Percentiles rank a stretch among this genome's conserved stretches.
Evolutionary conservation across 2,329 filamentous ascomycete species (phyloP).

Genomic region (Aspergillus candidus): DNA sequence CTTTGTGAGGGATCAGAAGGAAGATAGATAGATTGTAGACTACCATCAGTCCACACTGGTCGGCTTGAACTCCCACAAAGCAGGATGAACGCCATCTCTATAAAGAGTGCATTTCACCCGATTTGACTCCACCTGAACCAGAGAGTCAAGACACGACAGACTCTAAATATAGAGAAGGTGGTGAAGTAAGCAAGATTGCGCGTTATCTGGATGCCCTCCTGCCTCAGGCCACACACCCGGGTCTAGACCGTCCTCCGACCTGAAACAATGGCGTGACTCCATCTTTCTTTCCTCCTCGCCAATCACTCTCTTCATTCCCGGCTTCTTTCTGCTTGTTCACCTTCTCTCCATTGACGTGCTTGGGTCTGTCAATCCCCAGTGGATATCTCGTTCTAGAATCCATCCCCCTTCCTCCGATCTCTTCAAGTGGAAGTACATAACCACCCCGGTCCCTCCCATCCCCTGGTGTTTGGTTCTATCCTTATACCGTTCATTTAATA

Average conservation of each 20-base stretch:
- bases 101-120: neutral
- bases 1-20: conserved; percentile 3
- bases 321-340: neutral
- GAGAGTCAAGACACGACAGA: conserved; percentile 1
- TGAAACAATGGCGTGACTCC: conserved; percentile 2
- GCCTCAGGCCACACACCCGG: conserved; percentile 5
- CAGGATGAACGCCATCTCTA: too few species aligned
- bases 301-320: neutral
- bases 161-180: conserved; percentile 7
- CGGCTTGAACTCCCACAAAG: neutral
- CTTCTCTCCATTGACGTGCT: conserved; percentile 1
- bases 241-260: neutral
- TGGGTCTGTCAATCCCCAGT: neutral
- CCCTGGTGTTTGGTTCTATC: neutral
- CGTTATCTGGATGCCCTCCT: neutral
- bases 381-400: conserved; percentile 3
- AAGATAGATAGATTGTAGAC: neutral
- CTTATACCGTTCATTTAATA: neutral
- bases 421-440: conserved; percentile 1
- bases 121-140: conserved; percentile 4
- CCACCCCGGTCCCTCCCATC: neutral
- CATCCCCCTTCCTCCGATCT: neutral
- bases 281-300: neutral
- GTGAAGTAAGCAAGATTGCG: conserved; percentile 13
- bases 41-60: neutral